These are phyloP conservation scores for Stemphylium vesicarium DNA, from an alignment of 2,329 filamentous ascomycete genomes.

Conservation along the genomic window DNA sequence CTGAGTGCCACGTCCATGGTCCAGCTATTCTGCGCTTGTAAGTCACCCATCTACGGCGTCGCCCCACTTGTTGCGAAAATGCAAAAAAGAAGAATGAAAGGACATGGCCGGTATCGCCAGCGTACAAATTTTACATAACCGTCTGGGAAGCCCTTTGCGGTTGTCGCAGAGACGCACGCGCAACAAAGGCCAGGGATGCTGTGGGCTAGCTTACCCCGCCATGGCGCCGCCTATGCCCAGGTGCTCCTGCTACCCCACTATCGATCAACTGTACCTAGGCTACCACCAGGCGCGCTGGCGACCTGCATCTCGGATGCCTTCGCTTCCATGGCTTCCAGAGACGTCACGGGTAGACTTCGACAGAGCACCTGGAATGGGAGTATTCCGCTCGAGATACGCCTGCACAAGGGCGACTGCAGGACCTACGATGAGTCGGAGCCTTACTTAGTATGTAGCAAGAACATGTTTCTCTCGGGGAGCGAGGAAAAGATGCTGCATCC, in stretches of 20 bases:
- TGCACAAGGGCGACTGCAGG: constrained; percentile 65
- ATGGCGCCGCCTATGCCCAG: neutral
- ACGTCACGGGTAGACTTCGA: constrained; percentile 51
- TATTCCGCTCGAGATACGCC: constrained; percentile 65
- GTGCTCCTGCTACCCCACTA: constrained; percentile 12
- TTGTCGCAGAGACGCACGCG: constrained; percentile 33
- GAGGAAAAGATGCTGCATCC: neutral
- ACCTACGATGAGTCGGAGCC: constrained; percentile 66
- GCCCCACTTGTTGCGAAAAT: neutral
- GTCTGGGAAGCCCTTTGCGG: constrained; percentile 10
- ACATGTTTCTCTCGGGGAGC: neutral
- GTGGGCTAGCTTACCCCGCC: constrained; percentile 10
- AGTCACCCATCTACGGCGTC: constrained; percentile 24
- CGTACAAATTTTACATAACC: constrained; percentile 7
- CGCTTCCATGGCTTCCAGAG: constrained; percentile 29
- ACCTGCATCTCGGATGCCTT: constrained; percentile 13
- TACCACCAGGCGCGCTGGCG: constrained; percentile 13
- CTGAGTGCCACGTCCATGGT: constrained; percentile 39
- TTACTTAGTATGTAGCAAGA: constrained; percentile 59
- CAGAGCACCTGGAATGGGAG: constrained; percentile 64
- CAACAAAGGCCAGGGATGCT: constrained; percentile 4
- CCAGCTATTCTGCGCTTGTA: constrained; percentile 23
- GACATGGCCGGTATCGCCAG: constrained; percentile 8
- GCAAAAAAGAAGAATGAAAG: neutral
- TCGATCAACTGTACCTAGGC: constrained; percentile 20